Percentiles rank a stretch among this genome's conserved stretches.
These are phyloP conservation scores for Physocladia obscura DNA, from an alignment of 192 early-diverging fungal species.

Conservation along the genomic window DNA sequence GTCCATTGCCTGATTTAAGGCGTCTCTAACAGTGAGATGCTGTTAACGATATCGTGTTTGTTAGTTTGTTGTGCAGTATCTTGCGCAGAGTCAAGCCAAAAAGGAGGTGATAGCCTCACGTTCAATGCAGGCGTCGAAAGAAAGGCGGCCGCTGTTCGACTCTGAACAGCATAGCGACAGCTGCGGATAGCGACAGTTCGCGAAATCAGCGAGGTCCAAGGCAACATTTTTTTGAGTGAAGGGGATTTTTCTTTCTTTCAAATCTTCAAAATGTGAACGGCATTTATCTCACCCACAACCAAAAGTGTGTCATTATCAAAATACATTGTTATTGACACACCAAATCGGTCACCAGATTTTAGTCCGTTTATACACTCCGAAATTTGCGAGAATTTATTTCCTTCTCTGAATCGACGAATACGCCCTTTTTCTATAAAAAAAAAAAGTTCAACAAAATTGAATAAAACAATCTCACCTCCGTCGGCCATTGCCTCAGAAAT, in stretches of 20 bases:
- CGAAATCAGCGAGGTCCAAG: not conserved
- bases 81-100: not conserved
- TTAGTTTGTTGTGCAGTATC: not conserved
- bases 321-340: slow-evolving; percentile 6
- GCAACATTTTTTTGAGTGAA: not conserved
- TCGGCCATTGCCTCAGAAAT: slow-evolving; percentile 6
- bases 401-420: too few relatives aligned
- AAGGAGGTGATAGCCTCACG: too few relatives aligned
- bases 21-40: slow-evolving; percentile 91
- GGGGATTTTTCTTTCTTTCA: too few relatives aligned
- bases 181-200: not conserved
- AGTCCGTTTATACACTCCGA: not conserved
- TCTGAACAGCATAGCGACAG: not conserved
- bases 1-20: slow-evolving; percentile 94
- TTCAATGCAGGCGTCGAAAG: slow-evolving; percentile 8
- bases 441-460: too few relatives aligned
- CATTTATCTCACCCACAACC: too few relatives aligned
- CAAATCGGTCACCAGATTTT: not conserved
- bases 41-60: not conserved
- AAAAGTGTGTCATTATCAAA: slow-evolving; percentile 22
- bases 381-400: not conserved
- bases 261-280: too few relatives aligned
- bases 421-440: not conserved
- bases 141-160: not conserved
- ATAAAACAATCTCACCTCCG: too few relatives aligned